phyloP scores from a whole-genome alignment of 371 early-diverging fungal genomes.

The Conidiobolus incongruus region DNA sequence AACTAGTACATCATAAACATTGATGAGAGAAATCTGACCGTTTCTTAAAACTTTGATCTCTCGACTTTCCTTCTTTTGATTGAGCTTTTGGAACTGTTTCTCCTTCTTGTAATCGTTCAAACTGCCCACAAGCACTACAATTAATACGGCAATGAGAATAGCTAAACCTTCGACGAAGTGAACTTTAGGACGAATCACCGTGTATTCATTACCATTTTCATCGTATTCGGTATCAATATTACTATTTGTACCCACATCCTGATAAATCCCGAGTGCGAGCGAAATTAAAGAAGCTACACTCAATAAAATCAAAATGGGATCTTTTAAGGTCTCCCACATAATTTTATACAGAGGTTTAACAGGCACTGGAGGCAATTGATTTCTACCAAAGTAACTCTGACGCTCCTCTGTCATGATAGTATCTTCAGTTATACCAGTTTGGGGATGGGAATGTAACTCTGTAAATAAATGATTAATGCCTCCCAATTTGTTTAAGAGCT shows the following conservation, averaged over 20 bases:
- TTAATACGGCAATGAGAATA: constrained; percentile 49
- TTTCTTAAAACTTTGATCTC: constrained; percentile 43
- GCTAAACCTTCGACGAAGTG: constrained; percentile 58
- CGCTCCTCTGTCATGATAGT: constrained; percentile 9
- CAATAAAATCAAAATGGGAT: constrained; percentile 55
- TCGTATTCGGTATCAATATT: constrained; percentile 17
- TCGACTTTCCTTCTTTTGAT: constrained; percentile 61
- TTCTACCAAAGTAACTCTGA: constrained; percentile 25
- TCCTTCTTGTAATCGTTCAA: constrained; percentile 77
- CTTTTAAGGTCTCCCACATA: constrained; percentile 64
- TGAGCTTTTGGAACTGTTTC: constrained; percentile 54
- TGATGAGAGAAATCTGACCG: constrained; percentile 51
- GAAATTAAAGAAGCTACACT: constrained; percentile 68
- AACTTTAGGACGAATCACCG: constrained; percentile 9
- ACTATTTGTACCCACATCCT: constrained; percentile 32
- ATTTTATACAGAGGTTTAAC: constrained; percentile 38
- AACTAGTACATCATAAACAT: constrained; percentile 64
- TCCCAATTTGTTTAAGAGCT: neutral
- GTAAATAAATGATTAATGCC: neutral
- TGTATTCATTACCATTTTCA: constrained; percentile 16
- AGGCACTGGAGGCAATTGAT: constrained; percentile 37
- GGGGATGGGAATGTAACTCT: neutral
- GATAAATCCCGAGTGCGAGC: constrained; percentile 67
- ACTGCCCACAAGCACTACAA: constrained; percentile 59
- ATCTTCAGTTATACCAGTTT: neutral